These are phyloP conservation scores for Aspergillus udagawae DNA, from an alignment of 2,329 filamentous ascomycete genomes.

Conservation along the genomic window DNA sequence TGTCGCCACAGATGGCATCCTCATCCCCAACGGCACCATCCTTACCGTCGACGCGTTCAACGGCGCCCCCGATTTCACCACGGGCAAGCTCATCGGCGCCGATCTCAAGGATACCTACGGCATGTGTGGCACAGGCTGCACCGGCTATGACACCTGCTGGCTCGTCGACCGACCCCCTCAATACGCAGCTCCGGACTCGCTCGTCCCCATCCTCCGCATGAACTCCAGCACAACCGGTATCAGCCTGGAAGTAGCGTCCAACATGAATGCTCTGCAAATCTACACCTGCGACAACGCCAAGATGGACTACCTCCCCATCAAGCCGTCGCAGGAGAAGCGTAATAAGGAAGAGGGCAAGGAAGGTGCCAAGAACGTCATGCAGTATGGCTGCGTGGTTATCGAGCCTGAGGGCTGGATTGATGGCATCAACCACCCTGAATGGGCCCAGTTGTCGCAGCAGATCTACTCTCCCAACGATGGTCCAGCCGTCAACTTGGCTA, in stretches of 20 bases:
- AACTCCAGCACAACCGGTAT: conserved; percentile 71
- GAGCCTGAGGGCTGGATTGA: conserved; percentile 95
- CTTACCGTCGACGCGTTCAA: conserved; percentile 64
- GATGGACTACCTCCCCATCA: conserved; percentile 57
- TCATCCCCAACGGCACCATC: conserved; percentile 74
- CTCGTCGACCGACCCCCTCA: conserved; percentile 42
- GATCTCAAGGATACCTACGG: conserved; percentile 61
- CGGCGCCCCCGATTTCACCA: conserved; percentile 59
- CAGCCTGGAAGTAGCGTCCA: conserved; percentile 71
- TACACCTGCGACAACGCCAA: conserved; percentile 72
- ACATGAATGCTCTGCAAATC: conserved; percentile 84
- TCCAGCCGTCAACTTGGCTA: conserved; percentile 42
- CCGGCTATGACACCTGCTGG: conserved; percentile 69
- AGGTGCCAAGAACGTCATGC: conserved; percentile 42
- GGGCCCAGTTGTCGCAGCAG: conserved; percentile 58
- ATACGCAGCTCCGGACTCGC: conserved; percentile 29
- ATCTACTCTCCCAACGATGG: conserved; percentile 39
- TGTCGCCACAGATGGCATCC: conserved; percentile 53
- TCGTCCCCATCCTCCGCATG: conserved; percentile 56
- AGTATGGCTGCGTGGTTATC: conserved; percentile 84
- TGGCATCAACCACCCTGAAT: conserved; percentile 85
- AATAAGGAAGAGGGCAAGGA: conserved; percentile 55
- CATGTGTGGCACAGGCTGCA: conserved; percentile 79
- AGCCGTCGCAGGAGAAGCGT: conserved; percentile 42
- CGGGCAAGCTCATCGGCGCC: conserved; percentile 72